A percentile compares a stretch with the other conserved stretches of the same genome.
Conservation (phyloP, 2,329 filamentous ascomycete genomes). For the Zymoseptoria brevis region DNA sequence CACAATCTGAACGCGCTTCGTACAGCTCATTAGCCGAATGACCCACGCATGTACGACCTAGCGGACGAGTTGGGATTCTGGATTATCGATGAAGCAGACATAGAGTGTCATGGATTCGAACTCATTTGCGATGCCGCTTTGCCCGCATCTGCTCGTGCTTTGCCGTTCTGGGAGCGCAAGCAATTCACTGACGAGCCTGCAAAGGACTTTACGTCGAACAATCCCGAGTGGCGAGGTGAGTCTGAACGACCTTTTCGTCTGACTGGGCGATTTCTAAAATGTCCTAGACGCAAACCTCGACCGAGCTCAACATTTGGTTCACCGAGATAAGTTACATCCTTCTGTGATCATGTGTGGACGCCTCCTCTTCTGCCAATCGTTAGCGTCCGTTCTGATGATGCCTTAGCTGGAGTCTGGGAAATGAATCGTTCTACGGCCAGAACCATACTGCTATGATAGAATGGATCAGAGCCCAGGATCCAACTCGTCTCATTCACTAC, state of each 20-base stretch:
- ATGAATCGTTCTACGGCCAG: slow-evolving; percentile 63
- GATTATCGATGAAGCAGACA: slow-evolving; percentile 51
- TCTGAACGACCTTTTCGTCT: too few relatives aligned
- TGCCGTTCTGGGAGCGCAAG: slow-evolving; percentile 41
- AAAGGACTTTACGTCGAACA: slow-evolving; percentile 53
- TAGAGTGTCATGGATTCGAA: slow-evolving; percentile 42
- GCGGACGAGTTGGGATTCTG: slow-evolving; percentile 60
- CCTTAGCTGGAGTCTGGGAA: slow-evolving; percentile 57
- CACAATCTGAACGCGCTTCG: slow-evolving; percentile 66
- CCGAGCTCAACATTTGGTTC: slow-evolving; percentile 55
- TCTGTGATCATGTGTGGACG: slow-evolving; percentile 49
- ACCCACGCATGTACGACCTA: slow-evolving; percentile 51
- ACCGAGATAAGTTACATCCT: slow-evolving; percentile 62
- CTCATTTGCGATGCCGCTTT: slow-evolving; percentile 25
- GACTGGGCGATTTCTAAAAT: too few relatives aligned
- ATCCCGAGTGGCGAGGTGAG: slow-evolving; percentile 47
- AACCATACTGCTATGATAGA: slow-evolving; percentile 63
- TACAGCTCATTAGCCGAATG: slow-evolving; percentile 59
- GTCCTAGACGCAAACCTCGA: slow-evolving; percentile 54
- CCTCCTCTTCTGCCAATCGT: background rate
- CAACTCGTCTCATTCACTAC: slow-evolving; percentile 55
- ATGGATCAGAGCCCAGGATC: slow-evolving; percentile 51
- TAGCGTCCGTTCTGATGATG: background rate
- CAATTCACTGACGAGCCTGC: slow-evolving; percentile 47
- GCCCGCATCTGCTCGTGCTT: slow-evolving; percentile 44